Evolutionary conservation across 805 yeast species (phyloP).

Genomic region (Saturnispora sanitii): DNA sequence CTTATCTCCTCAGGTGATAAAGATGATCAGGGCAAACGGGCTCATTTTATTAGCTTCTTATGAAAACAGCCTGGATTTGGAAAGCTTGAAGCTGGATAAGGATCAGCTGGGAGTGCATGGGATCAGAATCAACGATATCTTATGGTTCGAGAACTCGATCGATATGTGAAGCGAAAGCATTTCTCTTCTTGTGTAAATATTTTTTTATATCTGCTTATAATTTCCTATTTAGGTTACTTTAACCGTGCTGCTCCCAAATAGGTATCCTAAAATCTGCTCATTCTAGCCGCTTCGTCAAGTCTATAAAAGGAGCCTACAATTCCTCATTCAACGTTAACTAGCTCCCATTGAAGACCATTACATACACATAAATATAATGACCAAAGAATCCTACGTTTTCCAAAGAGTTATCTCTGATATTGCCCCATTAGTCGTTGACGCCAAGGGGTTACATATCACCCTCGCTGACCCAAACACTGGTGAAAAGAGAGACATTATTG

Average conservation of each 20-base stretch:
- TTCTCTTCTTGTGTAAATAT: no score
- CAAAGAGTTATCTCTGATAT: constrained; percentile 18
- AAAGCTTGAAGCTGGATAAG: constrained; percentile 22
- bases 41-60: constrained; percentile 58
- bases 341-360: neutral
- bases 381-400: constrained; percentile 15
- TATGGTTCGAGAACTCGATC: constrained; percentile 57
- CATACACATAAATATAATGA: constrained; percentile 2
- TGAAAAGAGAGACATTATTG: constrained; percentile 27
- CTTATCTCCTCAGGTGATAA: constrained; percentile 66
- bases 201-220: no score
- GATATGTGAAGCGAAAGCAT: no score
- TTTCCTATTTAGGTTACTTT: constrained; percentile 7
- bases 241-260: constrained; percentile 7
- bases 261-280: constrained; percentile 1
- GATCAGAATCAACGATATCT: constrained; percentile 47
- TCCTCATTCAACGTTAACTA: neutral
- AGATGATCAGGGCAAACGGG: constrained; percentile 70
- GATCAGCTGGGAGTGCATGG: constrained; percentile 46
- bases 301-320: neutral
- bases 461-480: constrained; percentile 33
- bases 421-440: constrained; percentile 16
- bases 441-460: constrained; percentile 17
- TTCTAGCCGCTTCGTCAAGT: no score
- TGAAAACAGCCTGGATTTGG: constrained; percentile 14